Conservation (phyloP, 192 early-diverging fungal genomes). For the Linnemannia schmuckeri region DNA sequence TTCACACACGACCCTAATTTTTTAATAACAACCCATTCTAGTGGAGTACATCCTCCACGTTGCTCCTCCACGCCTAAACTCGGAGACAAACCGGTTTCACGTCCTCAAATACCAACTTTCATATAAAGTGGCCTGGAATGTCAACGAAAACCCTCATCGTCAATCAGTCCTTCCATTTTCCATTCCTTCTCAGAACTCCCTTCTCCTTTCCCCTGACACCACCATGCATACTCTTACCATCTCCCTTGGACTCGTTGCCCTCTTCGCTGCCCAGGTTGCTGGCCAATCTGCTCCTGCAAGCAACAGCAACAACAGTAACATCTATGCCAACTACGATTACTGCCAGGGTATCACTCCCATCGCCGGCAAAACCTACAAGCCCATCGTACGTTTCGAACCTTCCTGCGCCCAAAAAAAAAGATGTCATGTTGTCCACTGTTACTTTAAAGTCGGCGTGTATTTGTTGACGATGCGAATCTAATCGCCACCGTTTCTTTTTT, state of each 20-base stretch:
- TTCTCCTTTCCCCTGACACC: neutral
- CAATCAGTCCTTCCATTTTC: neutral
- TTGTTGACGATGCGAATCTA: no score
- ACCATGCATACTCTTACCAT: slow-evolving; percentile 8
- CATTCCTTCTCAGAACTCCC: neutral
- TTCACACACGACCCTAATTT: neutral
- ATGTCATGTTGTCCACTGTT: neutral
- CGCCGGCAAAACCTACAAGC: slow-evolving; percentile 14
- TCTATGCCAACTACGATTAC: slow-evolving; percentile 19
- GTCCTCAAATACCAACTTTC: neutral
- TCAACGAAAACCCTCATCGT: neutral
- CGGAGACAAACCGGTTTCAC: neutral
- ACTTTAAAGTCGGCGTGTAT: no score
- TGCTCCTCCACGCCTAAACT: neutral
- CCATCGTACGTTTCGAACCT: neutral
- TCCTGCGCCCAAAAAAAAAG: no score
- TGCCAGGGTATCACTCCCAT: slow-evolving; percentile 16
- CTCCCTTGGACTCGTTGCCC: neutral
- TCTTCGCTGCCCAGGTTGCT: slow-evolving; percentile 17
- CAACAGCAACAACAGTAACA: neutral
- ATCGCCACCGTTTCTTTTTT: neutral
- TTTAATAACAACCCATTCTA: neutral
- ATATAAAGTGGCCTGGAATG: neutral
- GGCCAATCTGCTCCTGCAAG: neutral
- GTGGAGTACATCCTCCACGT: neutral